phyloP scores from a whole-genome alignment of 106 monocot genomes.

The Dioscorea alata region DNA sequence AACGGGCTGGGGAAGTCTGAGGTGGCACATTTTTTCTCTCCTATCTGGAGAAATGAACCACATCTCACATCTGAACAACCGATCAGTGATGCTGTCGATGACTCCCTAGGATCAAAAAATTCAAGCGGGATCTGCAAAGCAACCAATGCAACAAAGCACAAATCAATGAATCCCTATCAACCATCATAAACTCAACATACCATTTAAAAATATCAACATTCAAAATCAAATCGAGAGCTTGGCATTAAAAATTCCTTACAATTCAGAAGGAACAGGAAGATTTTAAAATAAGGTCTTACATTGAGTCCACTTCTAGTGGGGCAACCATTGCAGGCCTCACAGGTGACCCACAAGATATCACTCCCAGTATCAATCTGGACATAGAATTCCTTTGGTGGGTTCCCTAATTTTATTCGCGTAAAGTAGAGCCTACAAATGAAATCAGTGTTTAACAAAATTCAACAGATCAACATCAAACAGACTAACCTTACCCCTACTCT shows the following conservation, averaged over 20 bases:
- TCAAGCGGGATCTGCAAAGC: constrained; percentile 67
- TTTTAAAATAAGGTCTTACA: constrained; percentile 31
- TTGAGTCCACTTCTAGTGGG: constrained; percentile 72
- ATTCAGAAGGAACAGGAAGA: neutral
- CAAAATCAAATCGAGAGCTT: no score
- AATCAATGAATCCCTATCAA: no score
- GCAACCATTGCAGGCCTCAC: constrained; percentile 74
- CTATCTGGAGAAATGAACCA: constrained; percentile 34
- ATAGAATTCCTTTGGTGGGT: constrained; percentile 84
- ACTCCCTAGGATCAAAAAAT: constrained; percentile 59
- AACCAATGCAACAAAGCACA: neutral
- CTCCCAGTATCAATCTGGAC: constrained; percentile 99
- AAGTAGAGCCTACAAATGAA: constrained; percentile 54
- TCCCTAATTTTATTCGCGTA: constrained; percentile 79
- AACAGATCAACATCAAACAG: neutral
- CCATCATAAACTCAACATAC: neutral
- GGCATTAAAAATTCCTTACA: no score
- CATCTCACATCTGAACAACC: constrained; percentile 69
- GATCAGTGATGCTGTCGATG: constrained; percentile 55
- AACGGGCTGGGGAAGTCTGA: constrained; percentile 28
- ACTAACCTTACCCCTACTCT: neutral
- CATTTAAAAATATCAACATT: neutral
- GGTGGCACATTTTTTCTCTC: constrained; percentile 48
- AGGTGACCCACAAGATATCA: constrained; percentile 92
- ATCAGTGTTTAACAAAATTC: neutral